These are phyloP conservation scores for Pichia sp. DNA, from an alignment of 1,139 yeast genomes.

Conservation along the genomic window DNA sequence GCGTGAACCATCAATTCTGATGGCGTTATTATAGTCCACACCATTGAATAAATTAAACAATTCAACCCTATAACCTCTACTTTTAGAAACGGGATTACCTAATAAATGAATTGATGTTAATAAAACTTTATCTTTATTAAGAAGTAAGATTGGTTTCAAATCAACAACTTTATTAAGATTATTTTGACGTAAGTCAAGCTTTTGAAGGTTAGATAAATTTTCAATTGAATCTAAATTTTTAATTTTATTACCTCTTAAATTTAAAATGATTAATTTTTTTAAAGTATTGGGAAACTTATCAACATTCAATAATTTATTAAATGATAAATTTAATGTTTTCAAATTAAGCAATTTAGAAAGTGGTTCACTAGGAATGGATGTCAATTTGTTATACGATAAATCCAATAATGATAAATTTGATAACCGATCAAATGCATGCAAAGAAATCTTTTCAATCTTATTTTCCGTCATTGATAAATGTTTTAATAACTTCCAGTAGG, in stretches of 20 bases:
- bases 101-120: conserved; percentile 30
- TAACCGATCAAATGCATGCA: conserved; percentile 44
- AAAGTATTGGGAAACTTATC: conserved; percentile 37
- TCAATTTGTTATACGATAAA: conserved; percentile 48
- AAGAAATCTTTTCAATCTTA: conserved; percentile 41
- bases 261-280: conserved; percentile 42
- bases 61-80: conserved; percentile 45
- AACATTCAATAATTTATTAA: conserved; percentile 42
- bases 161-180: conserved; percentile 33
- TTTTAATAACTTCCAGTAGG: conserved; percentile 45
- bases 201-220: conserved; percentile 39
- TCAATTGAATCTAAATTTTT: conserved; percentile 44
- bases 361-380: conserved; percentile 45
- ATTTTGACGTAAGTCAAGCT: conserved; percentile 54
- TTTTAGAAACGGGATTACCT: conserved; percentile 38
- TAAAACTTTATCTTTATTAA: conserved; percentile 20
- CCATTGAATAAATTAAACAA: conserved; percentile 50
- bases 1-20: conserved; percentile 54
- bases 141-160: conserved; percentile 34
- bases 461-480: conserved; percentile 55
- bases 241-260: conserved; percentile 49
- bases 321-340: conserved; percentile 51
- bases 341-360: conserved; percentile 42
- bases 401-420: conserved; percentile 49
- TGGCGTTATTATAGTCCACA: conserved; percentile 40